Evolutionary conservation across 1,284 basidiomycete genomes (phyloP).

Genomic region (Mycosarcoma maydis): DNA sequence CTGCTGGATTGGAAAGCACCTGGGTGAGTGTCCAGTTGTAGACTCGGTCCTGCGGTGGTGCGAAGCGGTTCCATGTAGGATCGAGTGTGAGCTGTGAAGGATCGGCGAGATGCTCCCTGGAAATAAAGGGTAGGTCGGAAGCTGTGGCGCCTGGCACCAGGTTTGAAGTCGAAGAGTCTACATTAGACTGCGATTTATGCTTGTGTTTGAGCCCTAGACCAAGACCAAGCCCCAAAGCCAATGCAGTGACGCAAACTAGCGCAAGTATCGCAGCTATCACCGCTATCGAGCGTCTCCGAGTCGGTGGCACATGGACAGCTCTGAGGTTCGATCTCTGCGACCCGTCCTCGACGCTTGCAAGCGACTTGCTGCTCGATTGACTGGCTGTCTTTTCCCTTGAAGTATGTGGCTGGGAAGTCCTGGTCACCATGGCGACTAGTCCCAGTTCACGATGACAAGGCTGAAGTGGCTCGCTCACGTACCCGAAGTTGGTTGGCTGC

Average conservation of each 20-base stretch:
- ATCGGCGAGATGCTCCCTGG: conserved; percentile 27
- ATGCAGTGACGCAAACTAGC: conserved; percentile 60
- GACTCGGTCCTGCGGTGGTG: conserved; percentile 40
- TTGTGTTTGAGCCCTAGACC: conserved; percentile 66
- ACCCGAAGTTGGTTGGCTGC: too few relatives aligned
- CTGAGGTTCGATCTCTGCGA: neutral
- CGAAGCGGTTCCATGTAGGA: conserved; percentile 46
- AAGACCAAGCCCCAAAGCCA: conserved; percentile 69
- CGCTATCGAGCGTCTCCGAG: neutral
- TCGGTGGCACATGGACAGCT: neutral
- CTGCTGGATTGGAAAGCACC: conserved; percentile 46
- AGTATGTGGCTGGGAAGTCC: neutral
- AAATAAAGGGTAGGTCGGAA: conserved; percentile 50
- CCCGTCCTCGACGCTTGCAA: conserved; percentile 6
- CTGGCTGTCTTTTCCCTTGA: conserved; percentile 7
- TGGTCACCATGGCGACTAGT: neutral
- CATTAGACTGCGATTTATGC: too few relatives aligned
- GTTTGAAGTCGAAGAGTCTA: too few relatives aligned
- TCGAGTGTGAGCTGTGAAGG: conserved; percentile 41
- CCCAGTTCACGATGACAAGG: too few relatives aligned
- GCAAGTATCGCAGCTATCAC: conserved; percentile 1
- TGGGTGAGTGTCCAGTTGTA: conserved; percentile 53
- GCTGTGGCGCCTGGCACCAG: conserved; percentile 31
- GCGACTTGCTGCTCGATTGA: conserved; percentile 14
- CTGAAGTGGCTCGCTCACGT: too few relatives aligned